Conservation (phyloP, 768 basidiomycete species). For the Hericium rajendrae region DNA sequence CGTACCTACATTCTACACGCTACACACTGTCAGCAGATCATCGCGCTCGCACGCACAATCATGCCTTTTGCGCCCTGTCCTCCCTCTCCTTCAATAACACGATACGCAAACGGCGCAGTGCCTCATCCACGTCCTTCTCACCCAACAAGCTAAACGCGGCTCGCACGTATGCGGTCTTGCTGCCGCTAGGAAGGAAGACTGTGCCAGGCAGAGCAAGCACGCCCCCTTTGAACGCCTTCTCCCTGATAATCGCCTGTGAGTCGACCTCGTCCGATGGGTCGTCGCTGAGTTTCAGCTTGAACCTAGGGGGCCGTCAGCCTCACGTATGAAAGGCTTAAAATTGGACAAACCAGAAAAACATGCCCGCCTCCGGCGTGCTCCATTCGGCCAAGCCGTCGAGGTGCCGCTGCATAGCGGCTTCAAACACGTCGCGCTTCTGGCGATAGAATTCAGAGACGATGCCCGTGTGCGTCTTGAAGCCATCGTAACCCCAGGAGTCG, state of each 20-base stretch:
- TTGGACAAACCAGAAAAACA: slow-evolving; percentile 71
- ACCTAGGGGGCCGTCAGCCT: slow-evolving; percentile 32
- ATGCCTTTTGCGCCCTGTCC: background rate
- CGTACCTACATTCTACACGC: too few species aligned
- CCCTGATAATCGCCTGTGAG: slow-evolving; percentile 62
- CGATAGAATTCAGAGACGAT: slow-evolving; percentile 65
- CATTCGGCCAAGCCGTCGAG: slow-evolving; percentile 75
- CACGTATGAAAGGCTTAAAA: too few species aligned
- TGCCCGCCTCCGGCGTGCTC: slow-evolving; percentile 64
- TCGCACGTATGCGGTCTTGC: slow-evolving; percentile 65
- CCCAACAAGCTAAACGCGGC: slow-evolving; percentile 70
- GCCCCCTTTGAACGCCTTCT: slow-evolving; percentile 67
- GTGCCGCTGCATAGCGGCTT: slow-evolving; percentile 62
- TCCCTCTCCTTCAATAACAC: slow-evolving; percentile 16
- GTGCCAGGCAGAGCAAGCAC: slow-evolving; percentile 87
- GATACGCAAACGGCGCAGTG: slow-evolving; percentile 45
- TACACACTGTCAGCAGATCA: too few species aligned
- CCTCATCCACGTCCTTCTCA: slow-evolving; percentile 65
- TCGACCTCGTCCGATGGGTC: slow-evolving; percentile 3
- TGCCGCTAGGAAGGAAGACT: slow-evolving; percentile 66
- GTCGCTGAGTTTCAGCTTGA: slow-evolving; percentile 62
- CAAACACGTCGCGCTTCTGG: slow-evolving; percentile 68
- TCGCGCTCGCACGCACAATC: too few species aligned
- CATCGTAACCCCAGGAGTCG: slow-evolving; percentile 65
- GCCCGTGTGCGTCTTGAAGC: slow-evolving; percentile 60